Base-by-base conservation (phyloP, 768 basidiomycete species). In the Boletus patriciae region DNA sequence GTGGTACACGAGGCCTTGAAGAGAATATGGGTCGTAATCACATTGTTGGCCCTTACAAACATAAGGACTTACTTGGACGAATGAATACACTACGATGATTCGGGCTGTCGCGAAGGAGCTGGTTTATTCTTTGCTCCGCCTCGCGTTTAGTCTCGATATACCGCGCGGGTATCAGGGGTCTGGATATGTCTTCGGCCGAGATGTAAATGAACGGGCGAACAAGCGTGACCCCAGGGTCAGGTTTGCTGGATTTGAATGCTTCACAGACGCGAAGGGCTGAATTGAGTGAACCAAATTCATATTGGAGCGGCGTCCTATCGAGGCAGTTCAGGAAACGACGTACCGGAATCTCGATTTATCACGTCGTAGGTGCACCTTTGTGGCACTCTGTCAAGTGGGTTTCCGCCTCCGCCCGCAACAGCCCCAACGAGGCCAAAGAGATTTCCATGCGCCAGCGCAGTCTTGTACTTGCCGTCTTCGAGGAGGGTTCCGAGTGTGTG, bases 91-190 rank as follows among this genome's bases (percentile, higher is more conserved):
- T 87, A 55, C 90, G 80, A 67, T 84, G 84, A 37, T 72, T 61
- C 19, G 80, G 66, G 23, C 73, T 72, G 45, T 69, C 69, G 19
- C 60, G 59, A 63, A 85, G 76, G 66, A 87, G 78, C 31, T 76
- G 67, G 44, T 77, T 78, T 57, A 98, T 91, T 33, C 75, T 77
- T 36, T 73, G 66, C 70, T 99, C 97, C 9, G 97, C 94, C 65
- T 94, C 84, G 19, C 95, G 85, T 75, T 99, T 99, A n/a, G 92
- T 89, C 68, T 88, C 81, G 65, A 98, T 93, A 75, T 99, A 99
- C 36, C 90, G 77, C 0, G 83, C 79, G 29, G 94, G 85, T 48
- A 98, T 83, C 65, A 96, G 66, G 27, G 96, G 97, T 15, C 92
- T 84, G 74, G 86, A 94, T 46, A 96, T 83, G 21, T 72, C 70